Evolutionary conservation across 2,329 filamentous ascomycete species (phyloP).

Genomic region (Pseudocercospora vitis): DNA sequence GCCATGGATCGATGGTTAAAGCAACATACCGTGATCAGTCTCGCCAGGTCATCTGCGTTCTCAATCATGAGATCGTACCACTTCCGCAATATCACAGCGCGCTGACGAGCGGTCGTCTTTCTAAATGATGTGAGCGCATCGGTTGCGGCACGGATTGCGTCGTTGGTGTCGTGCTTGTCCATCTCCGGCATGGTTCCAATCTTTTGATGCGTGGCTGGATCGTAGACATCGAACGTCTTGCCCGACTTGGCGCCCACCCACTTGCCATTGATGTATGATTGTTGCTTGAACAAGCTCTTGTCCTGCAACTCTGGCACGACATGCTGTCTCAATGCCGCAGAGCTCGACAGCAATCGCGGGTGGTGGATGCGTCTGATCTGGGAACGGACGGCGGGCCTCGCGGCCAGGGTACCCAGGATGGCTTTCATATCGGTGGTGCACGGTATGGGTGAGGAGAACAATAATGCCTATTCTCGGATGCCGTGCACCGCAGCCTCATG

Average conservation of each 20-base stretch:
- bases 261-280: conserved; percentile 87
- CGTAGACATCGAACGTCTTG: conserved; percentile 86
- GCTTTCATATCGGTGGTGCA: conserved; percentile 1
- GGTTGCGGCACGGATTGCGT: conserved; percentile 79
- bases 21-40: conserved; percentile 78
- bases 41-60: conserved; percentile 77
- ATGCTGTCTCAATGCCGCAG: conserved; percentile 19
- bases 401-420: conserved; percentile 21
- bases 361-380: conserved; percentile 28
- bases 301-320: conserved; percentile 46
- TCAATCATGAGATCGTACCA: conserved; percentile 81
- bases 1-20: no score
- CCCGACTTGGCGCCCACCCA: conserved; percentile 84
- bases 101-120: conserved; percentile 70
- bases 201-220: conserved; percentile 77
- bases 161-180: conserved; percentile 71
- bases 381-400: conserved; percentile 24
- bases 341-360: conserved; percentile 24
- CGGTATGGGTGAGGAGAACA: no score
- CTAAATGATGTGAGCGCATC: conserved; percentile 72
- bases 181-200: conserved; percentile 88
- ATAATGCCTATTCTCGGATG: background rate
- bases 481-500: no score
- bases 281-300: conserved; percentile 71
- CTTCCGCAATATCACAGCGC: conserved; percentile 69